Evolutionary conservation across 305 asterid species (phyloP), one percentile per base, ranked within the genome.

Genomic region (Solanum hybrid): DNA sequence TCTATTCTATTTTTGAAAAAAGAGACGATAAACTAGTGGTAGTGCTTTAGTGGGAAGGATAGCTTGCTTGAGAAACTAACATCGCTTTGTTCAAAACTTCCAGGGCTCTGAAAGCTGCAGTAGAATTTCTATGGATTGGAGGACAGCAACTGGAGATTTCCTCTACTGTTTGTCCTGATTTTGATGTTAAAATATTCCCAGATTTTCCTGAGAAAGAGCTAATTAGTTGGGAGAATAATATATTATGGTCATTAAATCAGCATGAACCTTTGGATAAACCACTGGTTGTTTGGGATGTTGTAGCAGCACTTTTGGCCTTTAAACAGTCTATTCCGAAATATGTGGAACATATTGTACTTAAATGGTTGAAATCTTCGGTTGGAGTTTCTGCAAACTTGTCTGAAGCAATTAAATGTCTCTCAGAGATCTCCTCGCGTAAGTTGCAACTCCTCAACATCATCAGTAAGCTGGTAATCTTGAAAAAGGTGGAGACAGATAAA

Each of bases 51-150:
- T 8, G 70, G 87, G 72, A 39, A 41, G 24, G 70, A 81, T 38
- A 82, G 26, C 70, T 82, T 82, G 15, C 51, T 41, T 89, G 61
- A 61, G 88, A 91, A 84, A 22, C 72, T 90, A 68, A 79, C 72
- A 39, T 26, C n/a, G 11, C 77, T 37, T 84, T 75, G 57, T 20
- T 78, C 83, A 34, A 75, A 89, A 88, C 90, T 22, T 89, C 36
- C 96, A 96, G 99, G 93, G 90, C 95, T 61, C 94, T 92, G 84
- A 96, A 89, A 93, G 96, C 98, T 90, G 96, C 96, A 51, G 90
- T 97, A 27, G 98, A 96, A 89, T 97, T 94, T 90, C 93, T 95
- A 88, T 96, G 98, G 99, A 93, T 96, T 89, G 99, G 99, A 90
- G 99, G 99, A 90, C 98, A 97, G 92, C 98, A 96, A 90, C 91